Conservation (phyloP, 2,329 filamentous ascomycete genomes). For the Seiridium unicorne region DNA sequence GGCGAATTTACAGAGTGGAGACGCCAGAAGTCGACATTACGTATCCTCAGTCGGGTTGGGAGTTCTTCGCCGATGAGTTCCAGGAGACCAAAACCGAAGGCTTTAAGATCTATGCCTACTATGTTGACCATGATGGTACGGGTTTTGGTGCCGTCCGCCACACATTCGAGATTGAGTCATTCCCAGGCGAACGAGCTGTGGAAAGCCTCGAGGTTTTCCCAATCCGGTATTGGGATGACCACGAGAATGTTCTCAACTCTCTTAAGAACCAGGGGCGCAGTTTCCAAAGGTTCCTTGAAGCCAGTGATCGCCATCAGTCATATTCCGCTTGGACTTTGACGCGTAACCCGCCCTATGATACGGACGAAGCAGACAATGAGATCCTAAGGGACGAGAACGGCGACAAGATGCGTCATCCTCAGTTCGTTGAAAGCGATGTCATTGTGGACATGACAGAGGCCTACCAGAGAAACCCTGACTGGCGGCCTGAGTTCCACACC, state of each 20-base stretch:
- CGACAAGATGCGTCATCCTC: conserved; percentile 30
- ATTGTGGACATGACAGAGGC: conserved; percentile 41
- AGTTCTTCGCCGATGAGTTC: conserved; percentile 32
- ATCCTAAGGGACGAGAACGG: conserved; percentile 26
- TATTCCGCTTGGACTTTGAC: conserved; percentile 42
- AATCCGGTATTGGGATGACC: conserved; percentile 34
- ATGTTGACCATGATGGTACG: conserved; percentile 40
- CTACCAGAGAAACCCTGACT: conserved; percentile 35
- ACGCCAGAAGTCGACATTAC: conserved; percentile 27
- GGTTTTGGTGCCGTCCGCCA: conserved; percentile 35
- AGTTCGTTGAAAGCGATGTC: conserved; percentile 41
- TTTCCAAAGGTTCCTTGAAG: conserved; percentile 28
- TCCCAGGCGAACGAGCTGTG: conserved; percentile 35
- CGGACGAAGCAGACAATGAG: conserved; percentile 26
- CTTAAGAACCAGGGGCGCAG: conserved; percentile 30
- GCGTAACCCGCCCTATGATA: conserved; percentile 30
- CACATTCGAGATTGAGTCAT: conserved; percentile 34
- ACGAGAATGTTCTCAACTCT: conserved; percentile 30
- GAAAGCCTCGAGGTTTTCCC: conserved; percentile 35
- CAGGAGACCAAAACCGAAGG: conserved; percentile 24
- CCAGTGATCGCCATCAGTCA: conserved; percentile 33
- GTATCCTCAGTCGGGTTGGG: conserved; percentile 30
- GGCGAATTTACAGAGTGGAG: conserved; percentile 34
- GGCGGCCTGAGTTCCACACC: conserved; percentile 31
- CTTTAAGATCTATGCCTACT: conserved; percentile 37